Percentiles rank a stretch among this genome's conserved stretches.
Conservation (phyloP, 2,329 filamentous ascomycete species). For the Apiospora rasikravindrae region DNA sequence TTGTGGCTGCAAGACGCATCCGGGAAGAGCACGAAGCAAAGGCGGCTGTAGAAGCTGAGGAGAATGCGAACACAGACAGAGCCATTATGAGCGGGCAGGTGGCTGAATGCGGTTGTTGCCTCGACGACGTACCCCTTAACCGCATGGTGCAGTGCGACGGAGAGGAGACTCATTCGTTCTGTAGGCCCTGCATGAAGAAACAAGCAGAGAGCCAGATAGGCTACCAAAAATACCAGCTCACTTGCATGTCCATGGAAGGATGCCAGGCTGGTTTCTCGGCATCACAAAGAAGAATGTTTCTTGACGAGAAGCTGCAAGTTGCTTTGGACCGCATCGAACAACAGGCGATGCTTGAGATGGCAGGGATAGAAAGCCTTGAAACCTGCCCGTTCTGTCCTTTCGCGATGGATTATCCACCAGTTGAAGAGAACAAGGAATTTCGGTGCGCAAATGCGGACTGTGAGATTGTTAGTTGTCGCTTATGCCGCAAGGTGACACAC, state of each 20-base stretch:
- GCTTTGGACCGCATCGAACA: constrained; percentile 76
- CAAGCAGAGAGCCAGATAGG: constrained; percentile 74
- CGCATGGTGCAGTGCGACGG: constrained; percentile 72
- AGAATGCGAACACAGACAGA: constrained; percentile 44
- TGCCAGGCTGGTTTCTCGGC: constrained; percentile 67
- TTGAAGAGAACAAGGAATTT: constrained; percentile 75
- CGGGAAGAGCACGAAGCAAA: constrained; percentile 34
- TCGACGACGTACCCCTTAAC: constrained; percentile 66
- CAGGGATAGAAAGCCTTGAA: constrained; percentile 73
- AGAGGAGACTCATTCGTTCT: constrained; percentile 68
- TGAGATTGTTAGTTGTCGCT: constrained; percentile 65
- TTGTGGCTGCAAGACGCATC: constrained; percentile 43
- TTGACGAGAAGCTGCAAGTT: constrained; percentile 61
- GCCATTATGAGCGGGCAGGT: constrained; percentile 57
- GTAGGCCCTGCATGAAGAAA: constrained; percentile 66
- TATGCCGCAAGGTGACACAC: constrained; percentile 73
- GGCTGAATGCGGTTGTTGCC: constrained; percentile 77
- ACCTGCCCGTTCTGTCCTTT: constrained; percentile 84
- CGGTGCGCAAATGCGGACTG: constrained; percentile 72
- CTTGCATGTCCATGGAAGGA: constrained; percentile 72
- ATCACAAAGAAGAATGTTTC: constrained; percentile 58
- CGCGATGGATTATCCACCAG: constrained; percentile 73
- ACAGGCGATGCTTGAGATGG: constrained; percentile 70
- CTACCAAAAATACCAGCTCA: constrained; percentile 68
- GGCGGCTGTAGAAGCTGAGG: constrained; percentile 33